Evolutionary conservation across 2,329 filamentous ascomycete species (phyloP), one percentile per base, ranked within the genome.

Genomic region (Phoma sp.): DNA sequence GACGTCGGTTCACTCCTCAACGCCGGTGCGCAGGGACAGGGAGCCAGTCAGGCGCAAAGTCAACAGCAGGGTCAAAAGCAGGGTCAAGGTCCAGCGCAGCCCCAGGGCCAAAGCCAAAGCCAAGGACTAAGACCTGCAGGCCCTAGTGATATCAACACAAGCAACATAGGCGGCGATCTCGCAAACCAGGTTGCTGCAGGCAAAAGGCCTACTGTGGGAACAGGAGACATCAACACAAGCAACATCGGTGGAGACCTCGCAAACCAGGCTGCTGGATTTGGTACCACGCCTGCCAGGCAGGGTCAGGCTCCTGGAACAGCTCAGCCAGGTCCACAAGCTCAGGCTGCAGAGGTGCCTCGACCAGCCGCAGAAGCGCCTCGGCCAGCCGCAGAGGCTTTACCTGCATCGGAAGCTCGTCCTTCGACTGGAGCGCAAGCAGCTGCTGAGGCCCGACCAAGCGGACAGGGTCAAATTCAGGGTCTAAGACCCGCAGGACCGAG

Each of bases 1-100:
- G 64, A 69, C 32, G 49, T 58, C 21, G 56, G 47, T 27, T 54
- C 68, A 15, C 61, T 71, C 19, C 49, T 69, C 36, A 57, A 63
- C 31, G 53, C 57, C 27, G 44, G 61, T 40, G 53, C 55, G 21
- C 58, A 60, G 44, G 51, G 50, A 29, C 63, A 61, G 41, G 51
- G 38, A 44, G 40, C 31, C n/a, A 38, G 51, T 17, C 57, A 61
- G 27, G 46, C 21, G 6, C 51, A 55, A 31, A 19, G 36, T 32
- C 38, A 50, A 41, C 40, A 39, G 32, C 40, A 38, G 33, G n/a
- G 25, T 10, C 51, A 54, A 43, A 35, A 37, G 37, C 45, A 44
- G 22, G 49, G 46, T 21, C 50, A 55, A 29, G 39, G 43, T 24
- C 57, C 60, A 36, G 33, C 31, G 12, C 51, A 54, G 32, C 38